These are phyloP conservation scores for Diaporthe aspalathi DNA, from an alignment of 2,329 filamentous ascomycete species.

Conservation along the genomic window DNA sequence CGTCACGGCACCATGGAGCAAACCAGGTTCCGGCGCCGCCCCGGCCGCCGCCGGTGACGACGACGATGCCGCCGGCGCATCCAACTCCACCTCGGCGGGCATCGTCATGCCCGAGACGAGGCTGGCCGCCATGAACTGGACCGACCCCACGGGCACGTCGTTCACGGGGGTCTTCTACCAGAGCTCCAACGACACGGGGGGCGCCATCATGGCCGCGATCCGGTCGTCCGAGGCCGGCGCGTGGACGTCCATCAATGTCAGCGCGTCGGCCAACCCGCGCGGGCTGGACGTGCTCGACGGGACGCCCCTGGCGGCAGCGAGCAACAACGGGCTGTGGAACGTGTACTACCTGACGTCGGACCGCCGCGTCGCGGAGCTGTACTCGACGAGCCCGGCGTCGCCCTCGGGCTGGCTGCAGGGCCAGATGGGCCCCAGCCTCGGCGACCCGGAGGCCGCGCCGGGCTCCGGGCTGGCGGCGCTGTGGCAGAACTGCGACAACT, in stretches of 20 bases:
- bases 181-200: conserved; percentile 19
- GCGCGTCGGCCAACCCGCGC: conserved; percentile 5
- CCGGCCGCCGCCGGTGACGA: background rate
- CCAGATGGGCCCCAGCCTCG: conserved; percentile 20
- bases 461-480: conserved; percentile 35
- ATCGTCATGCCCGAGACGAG: conserved; percentile 28
- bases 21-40: too few species aligned
- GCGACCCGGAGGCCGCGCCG: conserved; percentile 14
- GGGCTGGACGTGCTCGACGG: conserved; percentile 37
- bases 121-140: conserved; percentile 36
- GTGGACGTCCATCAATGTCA: conserved; percentile 34
- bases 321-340: conserved; percentile 37
- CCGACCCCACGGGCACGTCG: conserved; percentile 11
- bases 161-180: conserved; percentile 37
- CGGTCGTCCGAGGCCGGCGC: background rate
- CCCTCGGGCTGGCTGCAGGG: conserved; percentile 33
- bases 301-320: conserved; percentile 36
- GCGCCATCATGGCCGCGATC: conserved; percentile 29
- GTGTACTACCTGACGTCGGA: conserved; percentile 37
- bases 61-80: background rate
- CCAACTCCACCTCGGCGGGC: background rate
- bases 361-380: conserved; percentile 36
- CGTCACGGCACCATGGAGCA: conserved; percentile 17
- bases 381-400: conserved; percentile 21
- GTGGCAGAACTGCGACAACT: conserved; percentile 39